Percentiles rank a stretch among this genome's conserved stretches.
phyloP scores from a whole-genome alignment of 805 yeast genomes.

The Metschnikowia vanudenii region DNA sequence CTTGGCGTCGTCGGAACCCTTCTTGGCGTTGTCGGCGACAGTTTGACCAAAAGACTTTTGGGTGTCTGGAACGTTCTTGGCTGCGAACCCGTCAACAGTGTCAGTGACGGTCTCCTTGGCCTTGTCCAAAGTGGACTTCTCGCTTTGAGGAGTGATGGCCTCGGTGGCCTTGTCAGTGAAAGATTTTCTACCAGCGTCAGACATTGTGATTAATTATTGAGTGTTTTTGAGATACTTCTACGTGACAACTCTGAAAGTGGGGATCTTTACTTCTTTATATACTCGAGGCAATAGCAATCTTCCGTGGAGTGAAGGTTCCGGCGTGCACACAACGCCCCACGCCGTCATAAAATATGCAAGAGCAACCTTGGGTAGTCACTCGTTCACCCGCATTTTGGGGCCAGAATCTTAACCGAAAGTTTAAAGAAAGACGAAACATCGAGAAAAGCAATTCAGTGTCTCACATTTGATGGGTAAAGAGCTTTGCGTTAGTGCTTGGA shows the following conservation, averaged over 20 bases:
- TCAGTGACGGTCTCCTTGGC: constrained; percentile 71
- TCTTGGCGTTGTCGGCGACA: constrained; percentile 57
- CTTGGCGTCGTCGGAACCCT: constrained; percentile 55
- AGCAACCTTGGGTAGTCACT: neutral
- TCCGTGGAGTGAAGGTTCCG: neutral
- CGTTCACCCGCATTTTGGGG: neutral
- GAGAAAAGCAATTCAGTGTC: too few species aligned
- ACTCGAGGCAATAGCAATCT: constrained; percentile 6
- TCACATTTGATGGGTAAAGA: too few species aligned
- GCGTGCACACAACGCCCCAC: constrained; percentile 2
- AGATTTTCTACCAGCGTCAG: constrained; percentile 69
- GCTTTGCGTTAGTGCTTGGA: too few species aligned
- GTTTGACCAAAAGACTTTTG: constrained; percentile 72
- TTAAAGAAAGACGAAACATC: too few species aligned
- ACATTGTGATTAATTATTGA: constrained; percentile 21
- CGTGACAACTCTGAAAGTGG: neutral
- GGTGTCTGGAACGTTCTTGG: constrained; percentile 57
- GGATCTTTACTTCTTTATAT: constrained; percentile 6
- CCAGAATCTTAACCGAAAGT: neutral
- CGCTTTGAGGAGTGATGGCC: constrained; percentile 64
- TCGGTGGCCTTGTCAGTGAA: constrained; percentile 68
- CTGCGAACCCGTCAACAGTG: constrained; percentile 62
- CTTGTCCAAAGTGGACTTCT: constrained; percentile 62
- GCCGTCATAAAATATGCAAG: constrained; percentile 2
- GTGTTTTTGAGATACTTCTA: neutral